Evolutionary conservation across 306 rosid genomes (phyloP).

Genomic region (Sicyos edulis): DNA sequence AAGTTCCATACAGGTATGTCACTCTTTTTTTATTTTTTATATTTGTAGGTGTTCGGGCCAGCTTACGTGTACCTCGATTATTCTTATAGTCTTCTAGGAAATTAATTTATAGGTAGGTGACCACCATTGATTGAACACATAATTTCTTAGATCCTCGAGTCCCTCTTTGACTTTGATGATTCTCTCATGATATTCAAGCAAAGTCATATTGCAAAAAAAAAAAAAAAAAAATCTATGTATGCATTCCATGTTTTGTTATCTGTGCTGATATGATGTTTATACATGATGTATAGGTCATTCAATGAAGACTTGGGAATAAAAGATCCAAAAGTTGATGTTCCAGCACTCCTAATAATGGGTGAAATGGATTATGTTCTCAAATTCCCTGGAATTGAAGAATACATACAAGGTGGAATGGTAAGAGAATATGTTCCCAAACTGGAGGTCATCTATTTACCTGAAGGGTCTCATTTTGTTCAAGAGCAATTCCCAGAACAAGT

Average conservation of each 20-base stretch:
- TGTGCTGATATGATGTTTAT: neutral
- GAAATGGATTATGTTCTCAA: constrained; percentile 51
- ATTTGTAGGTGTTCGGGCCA: too few relatives aligned
- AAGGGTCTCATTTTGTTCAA: constrained; percentile 83
- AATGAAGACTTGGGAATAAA: constrained; percentile 30
- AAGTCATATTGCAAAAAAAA: too few relatives aligned
- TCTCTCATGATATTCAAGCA: too few relatives aligned
- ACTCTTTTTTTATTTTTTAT: too few relatives aligned
- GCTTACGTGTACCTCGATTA: too few relatives aligned
- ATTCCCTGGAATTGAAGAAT: constrained; percentile 60
- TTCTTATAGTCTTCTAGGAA: too few relatives aligned
- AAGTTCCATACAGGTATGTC: constrained; percentile 67
- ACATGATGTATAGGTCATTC: constrained; percentile 35
- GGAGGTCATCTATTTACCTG: constrained; percentile 49
- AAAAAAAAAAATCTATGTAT: too few relatives aligned
- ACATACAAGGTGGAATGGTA: constrained; percentile 40
- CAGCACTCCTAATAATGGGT: constrained; percentile 54
- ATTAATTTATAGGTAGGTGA: too few relatives aligned
- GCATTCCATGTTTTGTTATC: too few relatives aligned
- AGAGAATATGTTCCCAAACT: constrained; percentile 46
- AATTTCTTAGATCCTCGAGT: too few relatives aligned
- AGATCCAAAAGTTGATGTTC: constrained; percentile 43
- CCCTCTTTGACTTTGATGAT: too few relatives aligned
- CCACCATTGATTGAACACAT: too few relatives aligned
- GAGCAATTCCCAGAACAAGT: constrained; percentile 63